These are phyloP conservation scores for Mortierella sp. DNA, from an alignment of 371 early-diverging fungal species.

Conservation along the genomic window DNA sequence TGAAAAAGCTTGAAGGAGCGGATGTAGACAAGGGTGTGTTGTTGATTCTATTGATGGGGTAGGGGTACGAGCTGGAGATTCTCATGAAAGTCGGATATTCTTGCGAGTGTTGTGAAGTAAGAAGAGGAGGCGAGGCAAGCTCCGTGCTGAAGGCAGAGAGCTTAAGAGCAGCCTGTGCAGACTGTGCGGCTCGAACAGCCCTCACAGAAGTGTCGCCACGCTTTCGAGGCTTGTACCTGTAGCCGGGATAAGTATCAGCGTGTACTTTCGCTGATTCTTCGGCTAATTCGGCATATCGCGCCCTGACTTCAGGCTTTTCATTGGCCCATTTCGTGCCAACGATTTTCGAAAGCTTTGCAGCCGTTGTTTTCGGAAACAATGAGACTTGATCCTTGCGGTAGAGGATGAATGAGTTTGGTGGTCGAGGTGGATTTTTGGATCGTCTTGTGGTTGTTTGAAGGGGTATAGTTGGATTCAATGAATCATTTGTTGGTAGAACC, in stretches of 20 bases:
- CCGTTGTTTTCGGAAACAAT: slow-evolving; percentile 28
- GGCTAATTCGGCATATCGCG: slow-evolving; percentile 39
- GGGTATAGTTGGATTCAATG: not conserved
- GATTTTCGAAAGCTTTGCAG: slow-evolving; percentile 49
- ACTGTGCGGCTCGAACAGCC: slow-evolving; percentile 1
- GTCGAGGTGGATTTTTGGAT: slow-evolving; percentile 24
- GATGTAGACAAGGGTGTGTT: not conserved
- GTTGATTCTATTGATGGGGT: not conserved
- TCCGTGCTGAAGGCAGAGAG: not conserved
- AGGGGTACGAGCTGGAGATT: not conserved
- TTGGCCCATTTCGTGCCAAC: slow-evolving; percentile 42
- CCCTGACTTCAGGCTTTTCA: slow-evolving; percentile 31
- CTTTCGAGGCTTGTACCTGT: slow-evolving; percentile 36
- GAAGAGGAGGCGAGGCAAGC: not conserved
- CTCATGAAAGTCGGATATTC: not conserved
- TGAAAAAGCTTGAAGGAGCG: not conserved
- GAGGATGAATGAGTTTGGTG: slow-evolving; percentile 53
- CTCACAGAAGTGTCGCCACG: slow-evolving; percentile 16
- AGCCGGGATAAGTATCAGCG: slow-evolving; percentile 42
- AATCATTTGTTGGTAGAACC: not conserved
- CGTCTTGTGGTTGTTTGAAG: not conserved
- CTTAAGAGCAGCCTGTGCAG: not conserved
- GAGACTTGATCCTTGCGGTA: slow-evolving; percentile 43
- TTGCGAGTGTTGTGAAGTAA: not conserved
- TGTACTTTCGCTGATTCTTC: slow-evolving; percentile 40